phyloP scores from a whole-genome alignment of 257 asterid species.

The Ilex aquifolium region DNA sequence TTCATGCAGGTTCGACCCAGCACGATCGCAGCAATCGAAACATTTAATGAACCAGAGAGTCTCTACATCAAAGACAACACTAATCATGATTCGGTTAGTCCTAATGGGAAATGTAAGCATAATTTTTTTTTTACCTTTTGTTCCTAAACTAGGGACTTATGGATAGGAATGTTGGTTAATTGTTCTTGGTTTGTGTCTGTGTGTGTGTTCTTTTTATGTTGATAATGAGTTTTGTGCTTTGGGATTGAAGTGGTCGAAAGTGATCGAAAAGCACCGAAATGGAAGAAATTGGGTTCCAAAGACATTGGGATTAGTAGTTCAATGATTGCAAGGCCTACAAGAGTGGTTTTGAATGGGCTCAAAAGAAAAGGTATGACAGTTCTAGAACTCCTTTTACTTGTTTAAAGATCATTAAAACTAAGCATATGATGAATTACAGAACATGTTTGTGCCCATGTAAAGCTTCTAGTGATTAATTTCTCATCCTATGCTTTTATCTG shows the following conservation, averaged over 20 bases:
- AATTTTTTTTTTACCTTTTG: not conserved
- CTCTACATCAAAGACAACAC: too few species aligned
- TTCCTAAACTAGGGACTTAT: not conserved
- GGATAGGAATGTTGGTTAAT: not conserved
- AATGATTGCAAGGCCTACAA: slow-evolving; percentile 59
- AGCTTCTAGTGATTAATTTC: too few species aligned
- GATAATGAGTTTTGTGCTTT: slow-evolving; percentile 1
- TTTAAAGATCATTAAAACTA: not conserved
- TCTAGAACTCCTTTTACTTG: not conserved
- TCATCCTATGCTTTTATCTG: too few species aligned
- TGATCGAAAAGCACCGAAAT: slow-evolving; percentile 24
- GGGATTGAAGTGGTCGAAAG: slow-evolving; percentile 33
- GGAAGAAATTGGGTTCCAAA: slow-evolving; percentile 66
- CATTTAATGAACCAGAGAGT: slow-evolving; percentile 50
- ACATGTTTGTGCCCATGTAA: not conserved
- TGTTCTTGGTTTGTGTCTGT: not conserved
- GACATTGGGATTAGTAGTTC: slow-evolving; percentile 74
- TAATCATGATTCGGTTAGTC: too few species aligned
- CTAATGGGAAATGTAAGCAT: slow-evolving; percentile 28
- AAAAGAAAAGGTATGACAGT: slow-evolving; percentile 45
- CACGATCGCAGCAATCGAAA: slow-evolving; percentile 47
- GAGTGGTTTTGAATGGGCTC: slow-evolving; percentile 72
- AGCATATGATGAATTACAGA: too few species aligned
- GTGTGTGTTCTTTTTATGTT: not conserved
- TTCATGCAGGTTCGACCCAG: slow-evolving; percentile 38